Percentiles rank a stretch among this genome's conserved stretches.
Evolutionary conservation across 2,329 filamentous ascomycete genomes (phyloP).

Genomic region (Botrytis elliptica): DNA sequence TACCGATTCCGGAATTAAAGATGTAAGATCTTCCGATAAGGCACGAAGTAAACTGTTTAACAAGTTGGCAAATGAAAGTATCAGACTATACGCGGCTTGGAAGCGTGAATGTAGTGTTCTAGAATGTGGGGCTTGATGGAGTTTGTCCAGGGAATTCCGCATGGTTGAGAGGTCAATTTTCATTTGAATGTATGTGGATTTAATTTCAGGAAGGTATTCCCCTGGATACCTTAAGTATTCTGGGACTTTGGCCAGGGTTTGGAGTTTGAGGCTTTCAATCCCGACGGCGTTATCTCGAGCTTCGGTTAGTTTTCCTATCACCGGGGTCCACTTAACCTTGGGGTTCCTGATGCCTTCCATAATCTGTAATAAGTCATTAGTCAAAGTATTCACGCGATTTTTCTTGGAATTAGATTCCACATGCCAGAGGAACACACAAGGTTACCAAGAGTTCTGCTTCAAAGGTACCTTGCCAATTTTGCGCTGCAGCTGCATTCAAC

Average conservation of each 20-base stretch:
- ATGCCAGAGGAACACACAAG: neutral
- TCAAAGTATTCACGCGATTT: fast-evolving
- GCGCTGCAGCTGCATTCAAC: neutral
- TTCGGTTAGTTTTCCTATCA: slow-evolving; percentile 1
- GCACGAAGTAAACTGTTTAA: neutral
- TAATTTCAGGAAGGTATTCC: neutral
- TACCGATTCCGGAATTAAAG: neutral
- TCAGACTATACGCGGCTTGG: neutral
- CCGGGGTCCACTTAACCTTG: neutral
- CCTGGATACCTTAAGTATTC: neutral
- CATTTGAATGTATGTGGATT: neutral
- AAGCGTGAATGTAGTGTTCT: slow-evolving; percentile 7
- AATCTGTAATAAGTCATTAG: neutral
- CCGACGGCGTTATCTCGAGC: neutral
- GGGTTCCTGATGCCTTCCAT: slow-evolving; percentile 8
- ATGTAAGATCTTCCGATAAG: neutral
- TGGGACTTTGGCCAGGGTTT: neutral
- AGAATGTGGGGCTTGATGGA: neutral
- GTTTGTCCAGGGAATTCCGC: neutral
- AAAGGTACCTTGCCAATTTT: neutral
- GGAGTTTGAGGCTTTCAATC: neutral
- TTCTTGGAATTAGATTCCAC: fast-evolving
- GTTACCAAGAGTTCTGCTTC: neutral
- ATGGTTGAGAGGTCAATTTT: neutral
- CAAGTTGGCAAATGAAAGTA: neutral